A percentile compares a stretch with the other conserved stretches of the same genome.
Evolutionary conservation across 805 yeast species (phyloP).

Genomic region (Pichia insulana): DNA sequence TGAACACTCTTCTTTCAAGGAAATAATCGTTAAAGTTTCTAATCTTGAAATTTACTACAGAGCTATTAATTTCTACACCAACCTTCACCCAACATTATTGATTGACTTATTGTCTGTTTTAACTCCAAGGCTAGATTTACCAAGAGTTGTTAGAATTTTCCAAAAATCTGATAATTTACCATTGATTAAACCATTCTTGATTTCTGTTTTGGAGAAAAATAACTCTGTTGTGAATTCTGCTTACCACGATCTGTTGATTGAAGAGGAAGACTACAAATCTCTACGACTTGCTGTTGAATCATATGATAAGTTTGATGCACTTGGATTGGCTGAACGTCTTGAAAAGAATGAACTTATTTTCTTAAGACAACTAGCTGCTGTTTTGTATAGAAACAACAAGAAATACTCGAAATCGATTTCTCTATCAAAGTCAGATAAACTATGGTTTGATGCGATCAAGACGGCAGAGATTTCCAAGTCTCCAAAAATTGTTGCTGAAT

Average conservation of each 20-base stretch:
- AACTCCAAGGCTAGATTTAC: constrained; percentile 83
- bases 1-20: constrained; percentile 91
- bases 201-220: constrained; percentile 85
- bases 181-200: constrained; percentile 88
- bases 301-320: constrained; percentile 83
- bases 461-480: constrained; percentile 82
- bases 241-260: constrained; percentile 89
- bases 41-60: constrained; percentile 95
- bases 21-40: constrained; percentile 87
- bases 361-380: constrained; percentile 94
- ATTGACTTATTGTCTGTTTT: constrained; percentile 79
- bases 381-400: constrained; percentile 87
- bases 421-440: constrained; percentile 80
- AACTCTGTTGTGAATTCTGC: constrained; percentile 88
- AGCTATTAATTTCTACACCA: constrained; percentile 90
- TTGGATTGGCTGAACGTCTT: constrained; percentile 85
- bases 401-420: constrained; percentile 87
- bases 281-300: constrained; percentile 80
- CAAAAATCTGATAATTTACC: constrained; percentile 94
- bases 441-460: constrained; percentile 90
- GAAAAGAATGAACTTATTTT: constrained; percentile 87
- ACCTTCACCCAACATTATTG: constrained; percentile 83
- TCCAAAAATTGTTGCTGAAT: constrained; percentile 77
- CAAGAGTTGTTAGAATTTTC: constrained; percentile 91
- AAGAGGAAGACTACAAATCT: constrained; percentile 92